phyloP scores from a whole-genome alignment of 78 protist genomes.

The Isochrysis galbana region DNA sequence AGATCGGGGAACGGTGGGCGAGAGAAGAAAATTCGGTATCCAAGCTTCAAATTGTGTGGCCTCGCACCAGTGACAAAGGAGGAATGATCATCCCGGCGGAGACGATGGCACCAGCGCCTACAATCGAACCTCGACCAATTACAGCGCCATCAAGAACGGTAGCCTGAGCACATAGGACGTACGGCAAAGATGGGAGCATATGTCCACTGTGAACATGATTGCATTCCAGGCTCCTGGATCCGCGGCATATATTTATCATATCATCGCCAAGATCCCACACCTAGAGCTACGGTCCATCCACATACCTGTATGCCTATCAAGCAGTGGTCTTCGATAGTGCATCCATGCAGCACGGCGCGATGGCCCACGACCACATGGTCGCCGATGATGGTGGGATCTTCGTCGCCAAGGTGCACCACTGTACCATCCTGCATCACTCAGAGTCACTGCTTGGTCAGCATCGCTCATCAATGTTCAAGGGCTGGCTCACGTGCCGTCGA shows the following conservation, averaged over 20 bases:
- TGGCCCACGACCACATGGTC: slow-evolving; percentile 4
- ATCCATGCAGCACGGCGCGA: slow-evolving; percentile 5
- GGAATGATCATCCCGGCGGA: not conserved
- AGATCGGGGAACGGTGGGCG: too few relatives aligned
- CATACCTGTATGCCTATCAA: not conserved
- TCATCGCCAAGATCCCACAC: too few relatives aligned
- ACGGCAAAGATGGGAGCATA: too few relatives aligned
- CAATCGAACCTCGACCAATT: not conserved
- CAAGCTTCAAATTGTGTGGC: not conserved
- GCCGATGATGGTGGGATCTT: not conserved
- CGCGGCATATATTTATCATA: too few relatives aligned
- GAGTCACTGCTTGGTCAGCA: too few relatives aligned
- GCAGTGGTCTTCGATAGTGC: not conserved
- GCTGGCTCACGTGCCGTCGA: too few relatives aligned
- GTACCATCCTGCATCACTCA: slow-evolving; percentile 7
- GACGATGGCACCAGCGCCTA: not conserved
- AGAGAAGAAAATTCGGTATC: too few relatives aligned
- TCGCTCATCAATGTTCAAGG: too few relatives aligned
- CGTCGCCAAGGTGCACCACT: not conserved
- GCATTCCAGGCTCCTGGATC: too few relatives aligned
- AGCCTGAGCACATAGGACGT: too few relatives aligned
- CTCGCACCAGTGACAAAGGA: not conserved
- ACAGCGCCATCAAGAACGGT: not conserved
- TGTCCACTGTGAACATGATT: too few relatives aligned
- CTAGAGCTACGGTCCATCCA: too few relatives aligned